phyloP scores from a whole-genome alignment of 1,284 basidiomycete species.

The Ganoderma boninense region DNA sequence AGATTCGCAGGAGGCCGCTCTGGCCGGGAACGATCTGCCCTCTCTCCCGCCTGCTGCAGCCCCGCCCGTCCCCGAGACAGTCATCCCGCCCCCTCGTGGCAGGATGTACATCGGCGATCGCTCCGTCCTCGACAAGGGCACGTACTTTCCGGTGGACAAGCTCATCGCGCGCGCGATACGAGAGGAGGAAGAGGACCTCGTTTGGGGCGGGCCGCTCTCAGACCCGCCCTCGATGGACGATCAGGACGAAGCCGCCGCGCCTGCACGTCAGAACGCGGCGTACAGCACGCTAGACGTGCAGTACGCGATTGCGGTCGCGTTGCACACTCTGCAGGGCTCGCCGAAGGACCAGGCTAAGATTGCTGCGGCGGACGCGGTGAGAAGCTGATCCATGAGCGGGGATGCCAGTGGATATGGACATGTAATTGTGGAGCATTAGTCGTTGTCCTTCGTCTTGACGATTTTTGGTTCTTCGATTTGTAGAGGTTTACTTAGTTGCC shows the following conservation, averaged over 20 bases:
- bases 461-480: not conserved
- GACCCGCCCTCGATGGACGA: slow-evolving; percentile 5
- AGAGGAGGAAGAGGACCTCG: slow-evolving; percentile 6
- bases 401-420: not conserved
- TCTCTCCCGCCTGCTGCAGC: not conserved
- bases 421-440: not conserved
- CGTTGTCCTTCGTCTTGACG: not conserved
- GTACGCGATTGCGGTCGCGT: slow-evolving; percentile 28
- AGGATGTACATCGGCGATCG: slow-evolving; percentile 27
- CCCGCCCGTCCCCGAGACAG: not conserved
- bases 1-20: not conserved
- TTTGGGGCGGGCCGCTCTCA: slow-evolving; percentile 4
- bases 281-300: slow-evolving; percentile 19
- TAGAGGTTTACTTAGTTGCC: not conserved
- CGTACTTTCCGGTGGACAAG: slow-evolving; percentile 22
- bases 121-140: slow-evolving; percentile 14
- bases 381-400: not conserved
- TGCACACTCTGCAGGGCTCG: slow-evolving; percentile 12
- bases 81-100: not conserved
- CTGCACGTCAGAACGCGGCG: not conserved
- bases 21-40: not conserved
- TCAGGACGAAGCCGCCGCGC: not conserved
- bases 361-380: not conserved
- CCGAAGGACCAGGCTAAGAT: not conserved
- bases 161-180: slow-evolving; percentile 11